Base-by-base conservation (phyloP, 495 filamentous ascomycete genomes). In the Penicillium riverlandense region DNA sequence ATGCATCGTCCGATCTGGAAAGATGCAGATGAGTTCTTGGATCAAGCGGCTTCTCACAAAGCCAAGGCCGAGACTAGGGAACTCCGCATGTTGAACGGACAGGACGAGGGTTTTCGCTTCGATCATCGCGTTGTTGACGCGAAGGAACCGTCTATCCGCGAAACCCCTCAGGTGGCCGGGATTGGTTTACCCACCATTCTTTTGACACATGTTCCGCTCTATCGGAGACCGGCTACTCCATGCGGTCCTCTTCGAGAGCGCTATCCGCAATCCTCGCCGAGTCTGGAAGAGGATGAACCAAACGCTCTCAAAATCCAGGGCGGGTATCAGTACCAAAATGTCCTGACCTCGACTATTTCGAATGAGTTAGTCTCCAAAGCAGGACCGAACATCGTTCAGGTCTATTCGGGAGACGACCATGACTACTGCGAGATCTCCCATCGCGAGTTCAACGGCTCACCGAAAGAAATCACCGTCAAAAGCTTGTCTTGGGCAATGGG, bases 241-340 rank as follows among this genome's bases (percentile, higher is more conserved):
- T 96, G 94, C 58, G 90, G 94, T 2, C 89, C 92, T n/a, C 72
- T 86, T 35, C 78, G 91, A 32, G 91, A 97, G 62, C 83, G 73
- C 29, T 84, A 76, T 61, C 88, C 88, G 2, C 88, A 86, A 0
- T 71, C 84, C 1, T 75, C 74, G 2, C 71, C 79, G 40, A 77
- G 73, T 0, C 65, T 83, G 43, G 60, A 80, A 43, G 76, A 84
- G 7, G 90, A 96, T 53, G 75, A 87, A 46, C 75, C 75, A 12
- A 91, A 90, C 56, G 78, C 91, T 10, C 84, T 99, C 49, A 70
- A 67, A 8, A 76, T 97, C 15, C 66, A 70, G 1, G 68, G 69
- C 4, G 94, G 94, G 12, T 95, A 94, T 62, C 94, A 97, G 59
- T 99, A 99, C 61, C 91, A 96, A 60, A 99, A 97, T 57, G 94